phyloP scores from a whole-genome alignment of 176 grass and related monocot species.

The Juncus inflexus region DNA sequence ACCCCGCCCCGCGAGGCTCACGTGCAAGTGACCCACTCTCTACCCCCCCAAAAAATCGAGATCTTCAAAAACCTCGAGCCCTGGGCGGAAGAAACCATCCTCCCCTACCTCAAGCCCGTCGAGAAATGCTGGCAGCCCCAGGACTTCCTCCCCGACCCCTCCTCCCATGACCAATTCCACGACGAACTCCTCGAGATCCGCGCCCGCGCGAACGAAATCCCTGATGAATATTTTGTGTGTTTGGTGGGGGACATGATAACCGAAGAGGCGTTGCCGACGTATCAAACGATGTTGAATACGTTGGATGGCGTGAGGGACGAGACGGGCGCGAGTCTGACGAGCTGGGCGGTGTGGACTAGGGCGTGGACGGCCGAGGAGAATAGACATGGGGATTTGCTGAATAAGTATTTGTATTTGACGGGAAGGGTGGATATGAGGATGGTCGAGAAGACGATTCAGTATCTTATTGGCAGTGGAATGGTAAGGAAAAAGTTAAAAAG shows the following conservation, averaged over 20 bases:
- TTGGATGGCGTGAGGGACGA: slow-evolving; percentile 89
- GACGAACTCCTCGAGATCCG: slow-evolving; percentile 89
- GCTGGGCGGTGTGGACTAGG: slow-evolving; percentile 90
- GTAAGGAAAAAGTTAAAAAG: slow-evolving; percentile 30
- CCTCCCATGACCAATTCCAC: slow-evolving; percentile 63
- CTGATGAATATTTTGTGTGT: slow-evolving; percentile 91
- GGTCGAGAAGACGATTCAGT: slow-evolving; percentile 93
- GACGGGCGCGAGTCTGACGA: slow-evolving; percentile 82
- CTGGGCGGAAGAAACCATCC: slow-evolving; percentile 77
- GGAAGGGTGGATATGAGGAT: slow-evolving; percentile 92
- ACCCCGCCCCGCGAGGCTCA: slow-evolving; percentile 69
- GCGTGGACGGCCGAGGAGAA: slow-evolving; percentile 99
- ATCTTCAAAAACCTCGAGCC: slow-evolving; percentile 82
- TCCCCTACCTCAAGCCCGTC: slow-evolving; percentile 74
- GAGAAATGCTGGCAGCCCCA: slow-evolving; percentile 99
- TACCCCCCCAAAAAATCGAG: slow-evolving; percentile 87
- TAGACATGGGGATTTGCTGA: slow-evolving; percentile 86
- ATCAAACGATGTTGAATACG: slow-evolving; percentile 98
- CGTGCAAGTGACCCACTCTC: slow-evolving; percentile 91
- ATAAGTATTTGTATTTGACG: slow-evolving; percentile 84
- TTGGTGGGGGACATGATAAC: slow-evolving; percentile 97
- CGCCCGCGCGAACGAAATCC: slow-evolving; percentile 84
- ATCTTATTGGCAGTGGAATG: slow-evolving; percentile 98
- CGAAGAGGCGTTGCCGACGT: slow-evolving; percentile 95
- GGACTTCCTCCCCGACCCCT: slow-evolving; percentile 89